Base-by-base conservation (phyloP, 169 alveolate species). In the Amoebophrya sp. region DNA sequence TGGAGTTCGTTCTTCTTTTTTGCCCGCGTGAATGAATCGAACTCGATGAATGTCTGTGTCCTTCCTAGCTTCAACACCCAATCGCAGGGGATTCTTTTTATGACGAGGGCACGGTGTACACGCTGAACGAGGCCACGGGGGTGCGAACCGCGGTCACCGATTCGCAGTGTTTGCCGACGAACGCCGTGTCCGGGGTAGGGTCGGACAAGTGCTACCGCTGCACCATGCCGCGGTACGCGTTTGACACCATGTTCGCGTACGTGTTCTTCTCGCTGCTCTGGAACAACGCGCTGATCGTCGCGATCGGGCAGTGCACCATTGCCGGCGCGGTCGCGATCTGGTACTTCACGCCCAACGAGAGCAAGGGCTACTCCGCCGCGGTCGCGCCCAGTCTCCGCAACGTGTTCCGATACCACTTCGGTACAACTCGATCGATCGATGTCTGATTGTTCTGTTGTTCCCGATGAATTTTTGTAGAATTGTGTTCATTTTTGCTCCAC, bases 271-370 rank as follows among this genome's bases (percentile, higher is more conserved):
- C 78, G 23, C 78, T 58, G n/a, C 93, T 95, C 43, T 96, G 98
- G 98, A 92, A 94, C 40, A 93, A 94, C 90, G 97, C 97, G n/a
- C 95, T 96, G 89, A 91, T 95, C 69, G 89, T 94, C n/a, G 98
- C 98, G 2, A 91, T 94, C 69, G 93, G 95, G 23, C 95, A 96
- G 93, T 95, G 95, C 91, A 93, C 95, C 90, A 91, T 96, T 48
- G 96, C 97, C 18, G 95, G 96, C 29, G 94, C 96, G 18, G 95
- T 95, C 39, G 93, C 96, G 38, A 94, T 96, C 4, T 97, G 99
- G 99, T 97, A 69, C 89, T 91, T 91, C 92, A 91, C 90, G 16
- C 90, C 88, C 34, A 87, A 91, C 92, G 48, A 88, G 43, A 29
- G 29, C 67, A 90, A 90, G 58, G 92, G 92, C 50, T 70, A 41